These are phyloP conservation scores for Poronia punctata DNA, from an alignment of 495 filamentous ascomycete species.

Conservation along the genomic window DNA sequence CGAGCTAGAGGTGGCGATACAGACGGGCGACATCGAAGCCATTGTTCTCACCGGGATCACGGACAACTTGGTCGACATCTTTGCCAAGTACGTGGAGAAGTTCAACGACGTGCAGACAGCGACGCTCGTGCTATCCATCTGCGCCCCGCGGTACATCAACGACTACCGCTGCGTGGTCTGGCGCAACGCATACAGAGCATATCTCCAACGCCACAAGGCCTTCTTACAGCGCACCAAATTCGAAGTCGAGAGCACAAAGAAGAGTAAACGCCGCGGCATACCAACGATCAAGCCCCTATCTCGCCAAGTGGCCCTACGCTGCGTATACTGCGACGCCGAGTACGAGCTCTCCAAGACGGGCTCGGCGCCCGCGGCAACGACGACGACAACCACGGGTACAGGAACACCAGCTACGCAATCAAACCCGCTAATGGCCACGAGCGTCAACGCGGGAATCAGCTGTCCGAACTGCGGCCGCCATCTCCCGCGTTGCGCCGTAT, in stretches of 20 bases:
- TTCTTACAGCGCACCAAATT: conserved; percentile 53
- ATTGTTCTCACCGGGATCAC: conserved; percentile 81
- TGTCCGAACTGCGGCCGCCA: conserved; percentile 84
- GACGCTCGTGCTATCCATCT: conserved; percentile 73
- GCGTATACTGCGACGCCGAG: conserved; percentile 69
- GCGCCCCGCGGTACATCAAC: conserved; percentile 73
- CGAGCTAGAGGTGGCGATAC: conserved; percentile 55
- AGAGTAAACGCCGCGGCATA: conserved; percentile 54
- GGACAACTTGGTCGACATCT: conserved; percentile 69
- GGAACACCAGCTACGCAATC: conserved; percentile 8
- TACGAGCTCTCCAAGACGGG: conserved; percentile 31
- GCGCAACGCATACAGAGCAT: conserved; percentile 72
- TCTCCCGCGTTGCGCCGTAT: conserved; percentile 84
- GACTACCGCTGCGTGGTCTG: conserved; percentile 70
- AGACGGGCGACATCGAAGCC: conserved; percentile 78
- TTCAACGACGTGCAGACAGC: conserved; percentile 88
- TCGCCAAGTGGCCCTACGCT: conserved; percentile 73
- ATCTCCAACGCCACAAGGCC: conserved; percentile 61
- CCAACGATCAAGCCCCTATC: conserved; percentile 58
- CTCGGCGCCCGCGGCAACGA: conserved; percentile 14
- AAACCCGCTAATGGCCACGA: conserved; percentile 39
- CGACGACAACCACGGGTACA: conserved; percentile 9
- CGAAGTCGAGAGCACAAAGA: conserved; percentile 53
- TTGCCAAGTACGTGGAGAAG: conserved; percentile 80
- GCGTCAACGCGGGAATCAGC: conserved; percentile 48